phyloP scores from a whole-genome alignment of 371 early-diverging fungal species.

The Dinochytrium kinnereticum region DNA sequence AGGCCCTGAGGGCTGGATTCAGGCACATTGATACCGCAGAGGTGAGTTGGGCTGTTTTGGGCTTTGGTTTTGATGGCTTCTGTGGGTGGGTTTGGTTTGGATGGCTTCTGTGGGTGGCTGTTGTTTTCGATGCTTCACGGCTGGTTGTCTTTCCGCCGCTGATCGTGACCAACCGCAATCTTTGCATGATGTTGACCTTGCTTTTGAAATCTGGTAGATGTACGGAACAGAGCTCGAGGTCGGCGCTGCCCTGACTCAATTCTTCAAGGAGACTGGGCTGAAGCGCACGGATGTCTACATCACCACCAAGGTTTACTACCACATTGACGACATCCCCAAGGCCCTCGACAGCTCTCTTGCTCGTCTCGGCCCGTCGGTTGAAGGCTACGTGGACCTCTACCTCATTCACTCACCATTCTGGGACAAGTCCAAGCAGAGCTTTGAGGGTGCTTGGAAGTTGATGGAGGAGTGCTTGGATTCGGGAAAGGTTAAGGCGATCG shows the following conservation, averaged over 20 bases:
- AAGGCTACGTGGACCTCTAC: slow-evolving; percentile 76
- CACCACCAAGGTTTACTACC: slow-evolving; percentile 34
- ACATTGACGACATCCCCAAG: slow-evolving; percentile 11
- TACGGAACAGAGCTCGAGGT: slow-evolving; percentile 36
- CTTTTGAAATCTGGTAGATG: not conserved
- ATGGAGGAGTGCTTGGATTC: slow-evolving; percentile 50
- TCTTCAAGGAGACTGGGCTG: slow-evolving; percentile 28
- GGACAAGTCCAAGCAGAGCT: slow-evolving; percentile 43
- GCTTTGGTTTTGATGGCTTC: no score
- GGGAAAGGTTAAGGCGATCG: slow-evolving; percentile 46
- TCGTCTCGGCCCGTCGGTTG: slow-evolving; percentile 61
- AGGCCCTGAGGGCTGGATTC: slow-evolving; percentile 31
- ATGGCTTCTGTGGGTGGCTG: no score
- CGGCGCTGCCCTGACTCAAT: slow-evolving; percentile 25
- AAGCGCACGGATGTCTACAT: slow-evolving; percentile 30
- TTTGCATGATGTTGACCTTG: not conserved
- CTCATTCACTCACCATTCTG: slow-evolving; percentile 76
- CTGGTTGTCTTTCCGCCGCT: no score
- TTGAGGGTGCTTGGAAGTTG: slow-evolving; percentile 41
- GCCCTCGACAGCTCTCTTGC: slow-evolving; percentile 51
- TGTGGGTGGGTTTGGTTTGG: no score
- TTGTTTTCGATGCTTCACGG: no score
- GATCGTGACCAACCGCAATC: not conserved
- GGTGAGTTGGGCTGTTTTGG: no score
- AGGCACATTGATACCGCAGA: slow-evolving; percentile 42